Evolutionary conservation across 495 filamentous ascomycete genomes (phyloP).

Genomic region (Xylaria curta): DNA sequence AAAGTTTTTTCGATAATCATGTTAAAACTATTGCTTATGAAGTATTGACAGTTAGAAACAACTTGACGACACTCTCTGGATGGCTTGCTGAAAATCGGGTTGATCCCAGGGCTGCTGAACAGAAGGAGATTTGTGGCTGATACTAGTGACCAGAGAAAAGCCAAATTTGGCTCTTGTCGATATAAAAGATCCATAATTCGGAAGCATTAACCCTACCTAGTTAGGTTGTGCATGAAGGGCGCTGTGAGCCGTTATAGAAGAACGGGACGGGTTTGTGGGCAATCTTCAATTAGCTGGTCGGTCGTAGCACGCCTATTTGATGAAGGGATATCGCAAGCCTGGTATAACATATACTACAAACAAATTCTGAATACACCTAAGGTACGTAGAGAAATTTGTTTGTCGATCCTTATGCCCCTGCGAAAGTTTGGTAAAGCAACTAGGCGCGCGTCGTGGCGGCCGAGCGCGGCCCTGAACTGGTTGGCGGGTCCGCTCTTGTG

Average conservation of each 20-base stretch:
- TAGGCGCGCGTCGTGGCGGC: conserved; percentile 34
- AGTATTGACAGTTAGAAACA: background rate
- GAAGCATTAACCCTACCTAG: background rate
- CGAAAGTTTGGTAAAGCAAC: conserved; percentile 29
- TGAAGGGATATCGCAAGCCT: background rate
- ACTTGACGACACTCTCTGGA: background rate
- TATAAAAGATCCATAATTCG: background rate
- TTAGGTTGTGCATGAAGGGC: background rate
- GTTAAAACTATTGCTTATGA: background rate
- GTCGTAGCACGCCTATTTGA: background rate
- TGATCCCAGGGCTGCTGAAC: background rate
- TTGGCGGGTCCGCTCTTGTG: conserved; percentile 36
- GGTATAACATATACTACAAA: background rate
- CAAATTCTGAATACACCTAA: background rate
- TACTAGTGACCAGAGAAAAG: background rate
- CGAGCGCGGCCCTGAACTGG: conserved; percentile 33
- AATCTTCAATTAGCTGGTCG: background rate
- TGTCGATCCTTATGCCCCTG: conserved; percentile 8
- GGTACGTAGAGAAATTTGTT: background rate
- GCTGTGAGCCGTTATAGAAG: conserved; percentile 14
- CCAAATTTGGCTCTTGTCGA: background rate
- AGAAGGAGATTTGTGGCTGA: background rate
- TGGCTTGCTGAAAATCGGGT: background rate
- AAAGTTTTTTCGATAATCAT: background rate
- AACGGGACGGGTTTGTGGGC: background rate